Evolutionary conservation across 208 protist genomes (phyloP), one percentile per base, ranked within the genome.

Genomic region (Tritrichomonas foetus): DNA sequence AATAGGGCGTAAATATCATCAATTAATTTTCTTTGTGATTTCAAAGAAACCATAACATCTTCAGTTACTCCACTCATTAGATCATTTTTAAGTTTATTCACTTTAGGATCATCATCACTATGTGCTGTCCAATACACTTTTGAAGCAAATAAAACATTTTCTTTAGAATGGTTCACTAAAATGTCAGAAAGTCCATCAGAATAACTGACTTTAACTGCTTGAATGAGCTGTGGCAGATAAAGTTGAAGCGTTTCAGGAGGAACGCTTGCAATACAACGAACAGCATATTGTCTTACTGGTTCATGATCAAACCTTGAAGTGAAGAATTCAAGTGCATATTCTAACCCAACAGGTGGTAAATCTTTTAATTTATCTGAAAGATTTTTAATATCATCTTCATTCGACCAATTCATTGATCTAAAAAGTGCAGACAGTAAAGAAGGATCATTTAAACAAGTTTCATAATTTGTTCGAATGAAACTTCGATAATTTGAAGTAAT

Each of bases 321-420:
- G n/a, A 89, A 57, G n/a, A 89, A 89, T 36, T 89, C 78, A 3
- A 89, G 16, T 57, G 78, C 78, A 36, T 89, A 89, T 39, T 89
- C 78, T 1, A 36, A 27, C 33, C 57, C 78, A 57, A 89, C 47
- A 27, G 78, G 41, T 5, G 53, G 47, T 39, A 25, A 27, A 22
- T 53, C 30, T 33, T 2, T 11, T 11, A 89, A 36, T 39, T 53
- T 53, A 5, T n/a, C 33, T 20, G 41, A 25, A 36, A 89, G 33
- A 5, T 57, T 47, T 3, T 33, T 47, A 33, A 13, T 33, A 44
- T 53, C 78, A 36, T 53, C 44, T 39, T 47, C 8, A 39, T 89
- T 39, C 20, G 53, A 20, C 78, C 78, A 89, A 57, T 89, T 57
- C 20, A 89, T 57, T 0, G 78, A 20, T 22, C 78, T 25, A 16